phyloP scores from a whole-genome alignment of 2,329 filamentous ascomycete species.

The Apiospora rasikravindrae region DNA sequence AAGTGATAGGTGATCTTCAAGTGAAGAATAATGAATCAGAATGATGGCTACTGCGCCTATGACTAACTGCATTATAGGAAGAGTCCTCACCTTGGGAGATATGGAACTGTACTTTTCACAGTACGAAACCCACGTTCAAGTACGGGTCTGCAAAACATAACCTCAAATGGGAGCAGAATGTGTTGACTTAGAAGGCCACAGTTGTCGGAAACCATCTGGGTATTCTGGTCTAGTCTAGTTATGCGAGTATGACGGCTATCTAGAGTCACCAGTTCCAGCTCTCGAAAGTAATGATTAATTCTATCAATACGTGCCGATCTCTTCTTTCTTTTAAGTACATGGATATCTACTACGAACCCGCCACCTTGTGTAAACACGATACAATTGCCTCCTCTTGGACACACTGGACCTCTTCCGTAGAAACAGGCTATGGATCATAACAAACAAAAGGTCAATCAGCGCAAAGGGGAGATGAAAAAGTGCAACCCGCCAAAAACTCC shows the following conservation, averaged over 20 bases:
- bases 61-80: neutral
- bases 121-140: neutral
- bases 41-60: neutral
- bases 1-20: neutral
- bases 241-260: neutral
- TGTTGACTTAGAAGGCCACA: neutral
- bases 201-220: neutral
- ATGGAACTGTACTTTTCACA: neutral
- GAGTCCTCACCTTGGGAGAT: neutral
- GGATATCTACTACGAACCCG: neutral
- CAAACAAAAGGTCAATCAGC: neutral
- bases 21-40: neutral
- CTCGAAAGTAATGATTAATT: neutral
- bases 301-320: neutral
- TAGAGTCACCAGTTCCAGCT: neutral
- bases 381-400: neutral
- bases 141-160: neutral
- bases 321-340: neutral
- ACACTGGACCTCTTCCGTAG: neutral
- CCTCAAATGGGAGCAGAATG: neutral
- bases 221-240: conserved; percentile 6
- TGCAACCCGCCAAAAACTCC: conserved; percentile 6
- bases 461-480: neutral
- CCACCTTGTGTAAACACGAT: neutral
- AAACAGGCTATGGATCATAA: neutral